phyloP scores from a whole-genome alignment of 768 basidiomycete species.

The Cystobasidiopsis lactophilus region DNA sequence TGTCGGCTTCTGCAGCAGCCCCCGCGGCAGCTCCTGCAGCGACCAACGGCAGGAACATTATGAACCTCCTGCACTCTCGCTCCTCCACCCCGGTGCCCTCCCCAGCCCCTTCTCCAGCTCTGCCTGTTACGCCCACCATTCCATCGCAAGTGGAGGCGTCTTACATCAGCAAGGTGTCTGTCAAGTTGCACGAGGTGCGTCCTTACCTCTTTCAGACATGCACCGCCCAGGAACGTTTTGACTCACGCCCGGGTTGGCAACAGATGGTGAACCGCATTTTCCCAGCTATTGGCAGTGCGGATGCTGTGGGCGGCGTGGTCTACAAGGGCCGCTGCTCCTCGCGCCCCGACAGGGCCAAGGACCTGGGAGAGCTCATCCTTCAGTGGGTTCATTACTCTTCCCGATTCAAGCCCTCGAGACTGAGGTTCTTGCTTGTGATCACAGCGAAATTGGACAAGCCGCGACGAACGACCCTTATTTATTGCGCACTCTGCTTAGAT shows the following conservation, averaged over 20 bases:
- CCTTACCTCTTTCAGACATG: no score
- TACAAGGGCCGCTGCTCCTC: constrained; percentile 13
- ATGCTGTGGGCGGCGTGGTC: not conserved
- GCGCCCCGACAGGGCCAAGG: constrained; percentile 5
- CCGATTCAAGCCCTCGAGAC: no score
- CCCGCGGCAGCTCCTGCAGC: not conserved
- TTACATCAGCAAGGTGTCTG: constrained; percentile 14
- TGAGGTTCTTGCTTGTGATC: not conserved
- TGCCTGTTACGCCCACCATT: not conserved
- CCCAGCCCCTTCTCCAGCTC: not conserved
- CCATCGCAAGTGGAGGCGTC: constrained; percentile 11
- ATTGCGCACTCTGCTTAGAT: constrained; percentile 18
- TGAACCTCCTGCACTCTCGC: not conserved
- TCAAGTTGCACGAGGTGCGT: constrained; percentile 11
- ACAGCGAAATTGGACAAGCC: constrained; percentile 14
- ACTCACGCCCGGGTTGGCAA: no score
- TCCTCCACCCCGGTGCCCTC: not conserved
- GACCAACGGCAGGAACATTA: not conserved
- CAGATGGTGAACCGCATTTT: constrained; percentile 15
- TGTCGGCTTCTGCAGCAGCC: not conserved
- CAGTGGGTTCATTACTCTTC: constrained; percentile 1
- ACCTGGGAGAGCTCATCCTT: constrained; percentile 14
- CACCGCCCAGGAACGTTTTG: no score
- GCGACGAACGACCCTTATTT: constrained; percentile 19
- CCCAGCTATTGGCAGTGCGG: not conserved